Conservation (phyloP, 352 stramenopile genomes). For the Pythium phragmitis region DNA sequence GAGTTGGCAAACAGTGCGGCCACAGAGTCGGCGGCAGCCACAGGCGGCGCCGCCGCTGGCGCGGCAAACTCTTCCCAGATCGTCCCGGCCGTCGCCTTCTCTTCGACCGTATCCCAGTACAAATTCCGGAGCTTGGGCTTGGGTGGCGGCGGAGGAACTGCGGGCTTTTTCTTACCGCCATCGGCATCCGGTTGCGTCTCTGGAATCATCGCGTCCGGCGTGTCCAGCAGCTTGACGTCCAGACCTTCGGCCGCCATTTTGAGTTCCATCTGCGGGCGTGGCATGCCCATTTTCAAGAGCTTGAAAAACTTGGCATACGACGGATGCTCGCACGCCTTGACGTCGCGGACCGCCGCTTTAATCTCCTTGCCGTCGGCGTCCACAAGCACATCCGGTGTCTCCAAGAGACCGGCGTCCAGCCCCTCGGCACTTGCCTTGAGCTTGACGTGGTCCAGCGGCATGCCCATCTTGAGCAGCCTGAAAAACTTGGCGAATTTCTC, state of each 20-base stretch:
- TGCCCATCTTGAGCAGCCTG: slow-evolving; percentile 90
- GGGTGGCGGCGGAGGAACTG: slow-evolving; percentile 40
- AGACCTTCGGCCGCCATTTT: slow-evolving; percentile 87
- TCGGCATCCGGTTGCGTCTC: slow-evolving; percentile 34
- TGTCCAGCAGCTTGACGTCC: slow-evolving; percentile 96
- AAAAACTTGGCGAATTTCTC: slow-evolving; percentile 91
- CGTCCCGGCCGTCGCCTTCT: slow-evolving; percentile 48
- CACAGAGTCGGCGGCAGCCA: slow-evolving; percentile 20
- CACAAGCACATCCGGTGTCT: slow-evolving; percentile 48
- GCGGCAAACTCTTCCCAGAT: slow-evolving; percentile 71
- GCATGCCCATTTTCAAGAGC: slow-evolving; percentile 78
- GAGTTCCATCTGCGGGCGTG: slow-evolving; percentile 55
- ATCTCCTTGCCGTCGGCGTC: slow-evolving; percentile 30
- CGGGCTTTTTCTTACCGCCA: slow-evolving; percentile 21
- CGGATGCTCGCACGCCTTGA: slow-evolving; percentile 80
- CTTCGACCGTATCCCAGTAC: slow-evolving; percentile 79
- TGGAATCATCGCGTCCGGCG: slow-evolving; percentile 66
- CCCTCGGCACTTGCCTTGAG: slow-evolving; percentile 81
- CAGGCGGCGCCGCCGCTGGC: slow-evolving; percentile 3
- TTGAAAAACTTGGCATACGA: slow-evolving; percentile 87
- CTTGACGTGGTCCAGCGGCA: slow-evolving; percentile 86
- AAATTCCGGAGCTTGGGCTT: slow-evolving; percentile 84
- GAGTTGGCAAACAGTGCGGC: slow-evolving; percentile 39
- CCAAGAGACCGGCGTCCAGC: slow-evolving; percentile 52
- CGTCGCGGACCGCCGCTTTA: slow-evolving; percentile 28